Base-by-base conservation (phyloP, 2,329 filamentous ascomycete genomes). In the Incumbomyces delicatus region DNA sequence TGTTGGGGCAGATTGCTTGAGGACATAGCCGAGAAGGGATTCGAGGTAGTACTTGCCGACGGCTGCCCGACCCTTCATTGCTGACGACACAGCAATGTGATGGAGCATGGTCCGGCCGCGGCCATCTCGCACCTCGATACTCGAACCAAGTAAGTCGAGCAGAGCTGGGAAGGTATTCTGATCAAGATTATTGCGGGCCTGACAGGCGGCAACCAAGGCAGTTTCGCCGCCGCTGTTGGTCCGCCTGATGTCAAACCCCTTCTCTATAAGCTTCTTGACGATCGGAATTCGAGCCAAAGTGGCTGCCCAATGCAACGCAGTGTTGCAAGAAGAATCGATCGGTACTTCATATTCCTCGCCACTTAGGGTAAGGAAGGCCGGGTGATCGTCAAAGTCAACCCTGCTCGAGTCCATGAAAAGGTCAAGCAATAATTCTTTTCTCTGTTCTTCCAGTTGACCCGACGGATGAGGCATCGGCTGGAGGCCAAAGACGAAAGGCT, bases 11-110 rank as follows among this genome's bases (percentile, higher is more conserved):
- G 85, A 85, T 62, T 94, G 87, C 31, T 89, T 81, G 2, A 96
- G 89, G 11, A 96, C 85, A 71, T 94, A 96, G 61, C 95, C 90
- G 1, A 98, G 73, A 10, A 98, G 74, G 22, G 87, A 90, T 66
- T 98, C 92, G 1, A 98, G 78, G 59, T 98, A 98, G 63, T 96
- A 95, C 54, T 90, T 86, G 62, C 88, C 94, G 17, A 92, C 90
- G 35, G 87, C 81, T 48, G 87, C 89, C 41, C 92, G 81, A 6
- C 90, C 90, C 62, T 95, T 95, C 58, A 96, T 92, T 6, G 89
- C 92, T 51, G 89, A 95, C 13, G 92, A 94, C 30, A 96, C 81
- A 4, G 92, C 89, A 58, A 98, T 96, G 61, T 98, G 92, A 61
- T 98, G 92, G 18, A 98, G 71, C 12, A 96, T 88, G 0, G 90